Percentiles rank a stretch among this genome's conserved stretches.
These are phyloP conservation scores for Vitis riparia DNA, from an alignment of 164 flowering plant species.

Conservation along the genomic window DNA sequence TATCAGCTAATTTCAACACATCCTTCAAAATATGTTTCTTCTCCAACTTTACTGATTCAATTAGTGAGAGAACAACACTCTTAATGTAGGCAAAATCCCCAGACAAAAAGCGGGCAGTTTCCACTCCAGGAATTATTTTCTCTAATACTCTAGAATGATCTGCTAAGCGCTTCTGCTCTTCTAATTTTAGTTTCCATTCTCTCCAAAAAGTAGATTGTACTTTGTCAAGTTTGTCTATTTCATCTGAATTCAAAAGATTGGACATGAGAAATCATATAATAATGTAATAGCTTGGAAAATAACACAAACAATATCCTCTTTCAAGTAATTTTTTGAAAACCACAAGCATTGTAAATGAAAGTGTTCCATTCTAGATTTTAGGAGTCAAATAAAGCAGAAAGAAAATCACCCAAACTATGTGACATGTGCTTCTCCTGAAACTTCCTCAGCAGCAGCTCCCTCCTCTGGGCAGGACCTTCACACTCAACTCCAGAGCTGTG, in stretches of 20 bases:
- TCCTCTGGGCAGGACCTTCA: conserved; percentile 59
- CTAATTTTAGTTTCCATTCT: conserved; percentile 87
- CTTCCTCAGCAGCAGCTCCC: conserved; percentile 56
- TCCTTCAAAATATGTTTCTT: conserved; percentile 72
- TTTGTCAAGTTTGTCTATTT: conserved; percentile 44
- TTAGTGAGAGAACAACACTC: conserved; percentile 50
- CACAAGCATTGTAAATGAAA: conserved; percentile 7
- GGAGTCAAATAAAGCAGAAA: background rate
- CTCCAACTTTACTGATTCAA: conserved; percentile 70
- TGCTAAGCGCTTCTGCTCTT: conserved; percentile 74
- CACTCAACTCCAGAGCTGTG: conserved; percentile 65
- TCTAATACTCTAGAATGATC: conserved; percentile 75
- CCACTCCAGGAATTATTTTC: conserved; percentile 88
- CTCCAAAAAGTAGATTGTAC: conserved; percentile 88
- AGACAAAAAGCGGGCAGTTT: conserved; percentile 73
- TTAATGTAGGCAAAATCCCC: conserved; percentile 69
- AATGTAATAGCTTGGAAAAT: background rate
- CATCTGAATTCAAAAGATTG: conserved; percentile 44
- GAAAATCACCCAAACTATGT: conserved; percentile 55
- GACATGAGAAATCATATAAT: background rate
- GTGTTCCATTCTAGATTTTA: background rate
- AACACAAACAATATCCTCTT: background rate
- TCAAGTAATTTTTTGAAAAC: background rate
- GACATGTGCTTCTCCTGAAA: conserved; percentile 66
- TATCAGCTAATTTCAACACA: conserved; percentile 53